These are phyloP conservation scores for Salvia sclarea DNA, from an alignment of 305 asterid species.

Conservation along the genomic window DNA sequence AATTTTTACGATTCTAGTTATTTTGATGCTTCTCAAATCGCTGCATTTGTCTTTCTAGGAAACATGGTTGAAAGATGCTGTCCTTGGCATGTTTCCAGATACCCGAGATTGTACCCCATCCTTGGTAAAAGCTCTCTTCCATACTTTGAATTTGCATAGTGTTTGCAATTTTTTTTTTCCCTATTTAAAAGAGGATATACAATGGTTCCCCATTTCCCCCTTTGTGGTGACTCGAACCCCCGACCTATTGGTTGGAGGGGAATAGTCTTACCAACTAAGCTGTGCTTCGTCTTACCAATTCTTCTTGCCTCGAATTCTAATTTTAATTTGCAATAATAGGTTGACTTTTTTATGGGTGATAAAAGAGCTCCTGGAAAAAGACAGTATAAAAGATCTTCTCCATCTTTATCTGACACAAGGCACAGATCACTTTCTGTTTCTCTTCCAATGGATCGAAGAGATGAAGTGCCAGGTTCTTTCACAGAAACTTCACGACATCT, in stretches of 20 bases:
- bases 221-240: too few species aligned
- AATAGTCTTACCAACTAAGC: too few species aligned
- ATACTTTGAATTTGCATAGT: slow-evolving; percentile 21
- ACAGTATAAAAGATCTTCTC: slow-evolving; percentile 58
- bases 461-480: slow-evolving; percentile 45
- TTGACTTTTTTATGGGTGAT: slow-evolving; percentile 68
- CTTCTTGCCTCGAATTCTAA: slow-evolving; percentile 32
- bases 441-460: slow-evolving; percentile 55
- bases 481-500: slow-evolving; percentile 61
- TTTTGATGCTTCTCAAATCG: slow-evolving; percentile 32
- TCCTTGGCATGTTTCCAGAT: slow-evolving; percentile 83
- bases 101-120: slow-evolving; percentile 84
- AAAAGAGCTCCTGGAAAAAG: slow-evolving; percentile 59
- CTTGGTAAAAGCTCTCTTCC: slow-evolving; percentile 49
- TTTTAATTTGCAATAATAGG: slow-evolving; percentile 45
- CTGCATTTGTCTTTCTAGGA: slow-evolving; percentile 54
- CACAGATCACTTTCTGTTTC: slow-evolving; percentile 62
- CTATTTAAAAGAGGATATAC: too few species aligned
- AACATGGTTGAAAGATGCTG: slow-evolving; percentile 85
- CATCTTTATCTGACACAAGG: slow-evolving; percentile 50
- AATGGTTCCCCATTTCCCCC: too few species aligned
- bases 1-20: not conserved
- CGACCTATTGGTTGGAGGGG: too few species aligned
- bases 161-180: too few species aligned
- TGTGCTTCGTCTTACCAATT: too few species aligned